Evolutionary conservation across 2,329 filamentous ascomycete genomes (phyloP), one percentile per base, ranked within the genome.

Genomic region (Leptographium radiaticola): DNA sequence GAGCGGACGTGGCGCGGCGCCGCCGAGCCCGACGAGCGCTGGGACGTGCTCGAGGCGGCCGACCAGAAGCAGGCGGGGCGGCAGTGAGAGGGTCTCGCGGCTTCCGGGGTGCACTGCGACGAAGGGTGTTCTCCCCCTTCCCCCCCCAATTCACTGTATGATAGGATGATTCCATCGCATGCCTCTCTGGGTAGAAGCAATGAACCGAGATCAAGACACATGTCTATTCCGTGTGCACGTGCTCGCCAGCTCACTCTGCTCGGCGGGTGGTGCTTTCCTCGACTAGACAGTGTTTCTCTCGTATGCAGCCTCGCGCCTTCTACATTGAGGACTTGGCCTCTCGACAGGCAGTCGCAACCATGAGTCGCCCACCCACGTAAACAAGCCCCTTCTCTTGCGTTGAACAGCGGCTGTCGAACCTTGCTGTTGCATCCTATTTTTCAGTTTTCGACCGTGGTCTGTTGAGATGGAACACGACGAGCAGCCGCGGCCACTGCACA

Each of bases 1-100:
- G 74, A 79, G 66, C 71, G 76, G 61, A 72, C 71, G 58, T 89
- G 87, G 86, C 71, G 65, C 43, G 75, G 74, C 56, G 15, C 31
- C 1, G 15, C 18, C 38, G 30, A 12, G 47, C 40, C 45, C 13
- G 48, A 51, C 53, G 48, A 40, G 33, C 47, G 48, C 11, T 51
- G 53, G 47, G 33, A 47, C n/a, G 36, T 18, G 13, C 4, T 30
- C 15, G 39, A 13, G 16, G 47, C 8, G 10, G 39, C 25, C 20
- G 49, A 43, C 6, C 18, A 18, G 16, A 31, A 20, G 6, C 18
- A 31, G 10, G 11, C 18, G 20, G 25, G 18, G 4, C 18, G 18
- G 18, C 25, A 10, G 43, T 16, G 15, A 20, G 16, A 20, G 18
- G 40, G 15, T 6, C 9, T 13, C 34, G 34, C 9, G 34, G 34